phyloP scores from a whole-genome alignment of 2,329 filamentous ascomycete genomes.

The Colletotrichum horii region DNA sequence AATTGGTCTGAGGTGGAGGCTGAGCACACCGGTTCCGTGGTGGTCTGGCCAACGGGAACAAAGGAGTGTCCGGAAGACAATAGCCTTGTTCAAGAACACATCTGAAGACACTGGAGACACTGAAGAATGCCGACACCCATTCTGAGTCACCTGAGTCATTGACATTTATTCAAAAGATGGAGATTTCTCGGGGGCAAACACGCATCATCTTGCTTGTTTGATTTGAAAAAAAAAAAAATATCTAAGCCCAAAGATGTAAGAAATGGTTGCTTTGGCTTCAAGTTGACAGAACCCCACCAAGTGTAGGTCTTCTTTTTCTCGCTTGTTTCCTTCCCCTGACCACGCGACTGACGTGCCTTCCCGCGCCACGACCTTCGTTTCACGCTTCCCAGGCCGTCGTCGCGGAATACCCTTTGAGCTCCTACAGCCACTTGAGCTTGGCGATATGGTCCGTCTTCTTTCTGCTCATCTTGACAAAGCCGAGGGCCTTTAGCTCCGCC shows the following conservation, averaged over 20 bases:
- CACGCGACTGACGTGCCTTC: neutral
- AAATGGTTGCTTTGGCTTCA: neutral
- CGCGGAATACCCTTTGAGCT: constrained; percentile 9
- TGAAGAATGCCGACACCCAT: neutral
- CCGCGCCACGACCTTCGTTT: constrained; percentile 1
- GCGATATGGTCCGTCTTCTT: constrained; percentile 93
- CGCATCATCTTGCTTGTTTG: neutral
- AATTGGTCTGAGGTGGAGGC: neutral
- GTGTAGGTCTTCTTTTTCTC: neutral
- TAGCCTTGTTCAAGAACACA: constrained; percentile 4
- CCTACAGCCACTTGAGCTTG: constrained; percentile 81
- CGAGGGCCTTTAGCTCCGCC: constrained; percentile 84
- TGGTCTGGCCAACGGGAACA: constrained; percentile 13
- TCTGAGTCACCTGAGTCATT: neutral
- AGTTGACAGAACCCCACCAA: neutral
- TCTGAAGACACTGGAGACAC: neutral
- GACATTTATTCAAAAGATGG: neutral
- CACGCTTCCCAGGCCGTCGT: neutral
- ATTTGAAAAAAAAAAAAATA: neutral
- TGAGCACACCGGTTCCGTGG: constrained; percentile 2
- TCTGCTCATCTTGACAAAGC: constrained; percentile 86
- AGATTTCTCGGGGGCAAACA: neutral
- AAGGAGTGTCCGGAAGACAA: neutral
- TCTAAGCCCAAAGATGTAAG: neutral
- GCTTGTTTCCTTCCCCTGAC: no score